Evolutionary conservation across 2,329 filamentous ascomycete species (phyloP), one percentile per base, ranked within the genome.

Genomic region (Fusarium sp.): DNA sequence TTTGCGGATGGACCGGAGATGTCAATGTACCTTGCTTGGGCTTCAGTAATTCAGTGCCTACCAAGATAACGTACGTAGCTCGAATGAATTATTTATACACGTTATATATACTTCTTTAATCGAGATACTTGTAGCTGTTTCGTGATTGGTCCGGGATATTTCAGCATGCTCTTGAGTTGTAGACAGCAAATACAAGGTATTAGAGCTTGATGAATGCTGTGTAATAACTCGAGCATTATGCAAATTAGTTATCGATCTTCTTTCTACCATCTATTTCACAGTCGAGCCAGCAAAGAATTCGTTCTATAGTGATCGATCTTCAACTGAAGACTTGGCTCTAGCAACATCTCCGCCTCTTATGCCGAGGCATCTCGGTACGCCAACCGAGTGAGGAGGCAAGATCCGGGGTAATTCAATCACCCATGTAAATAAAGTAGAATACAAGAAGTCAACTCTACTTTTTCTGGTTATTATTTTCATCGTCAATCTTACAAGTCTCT

Each of bases 291-390:
- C 35, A 22, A 41, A 28, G 5, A 14, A 18, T n/a, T 30, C 8
- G 15, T 41, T 14, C 20, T 28, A 36, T 17, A 38, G 26, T 9
- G 17, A 57, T 38, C 30, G 28, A 30, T 36, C 20, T n/a, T 30
- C 24, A 22, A 35, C 32, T 39, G 28, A 5, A 30, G 8, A 50
- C 30, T 42, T 66, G 26, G 48, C 41, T 67, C 39, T 42, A 36
- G 54, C 47, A 42, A 68, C 58, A 24, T 68, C 55, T 41, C 63
- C 36, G 35, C 38, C 45, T 41, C 28, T 35, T 24, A 28, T 68
- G 55, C 66, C 66, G 63, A 68, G 66, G 66, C 55, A 68, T 67
- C 47, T 63, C 42, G 63, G 60, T 55, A 28, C 20, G 26, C 35
- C 35, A 48, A 20, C 42, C 41, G 13, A 36, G 39, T 45, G 67